phyloP scores from a whole-genome alignment of 2,329 filamentous ascomycete genomes.

The Helicocarpus griseus region DNA sequence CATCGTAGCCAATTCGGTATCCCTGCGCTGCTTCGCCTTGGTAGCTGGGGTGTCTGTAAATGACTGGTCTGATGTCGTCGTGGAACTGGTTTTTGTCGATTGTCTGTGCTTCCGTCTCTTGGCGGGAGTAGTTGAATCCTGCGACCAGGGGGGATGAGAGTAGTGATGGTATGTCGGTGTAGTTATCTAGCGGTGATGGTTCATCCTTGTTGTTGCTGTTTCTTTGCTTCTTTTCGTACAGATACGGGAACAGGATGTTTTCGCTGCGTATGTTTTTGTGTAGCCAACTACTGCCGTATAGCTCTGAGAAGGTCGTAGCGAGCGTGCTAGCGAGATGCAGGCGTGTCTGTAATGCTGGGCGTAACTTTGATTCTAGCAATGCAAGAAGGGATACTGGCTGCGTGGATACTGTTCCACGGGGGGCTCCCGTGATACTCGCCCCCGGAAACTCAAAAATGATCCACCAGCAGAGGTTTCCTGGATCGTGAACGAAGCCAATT shows the following conservation, averaged over 20 bases:
- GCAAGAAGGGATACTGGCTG: not conserved
- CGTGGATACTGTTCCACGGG: not conserved
- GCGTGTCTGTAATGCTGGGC: not conserved
- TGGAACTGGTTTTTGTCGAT: slow-evolving; percentile 2
- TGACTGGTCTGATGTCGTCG: not conserved
- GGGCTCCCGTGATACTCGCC: not conserved
- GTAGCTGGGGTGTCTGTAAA: slow-evolving; percentile 1
- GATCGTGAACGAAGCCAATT: slow-evolving; percentile 1
- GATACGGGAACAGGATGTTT: not conserved
- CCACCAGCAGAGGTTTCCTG: slow-evolving; percentile 2
- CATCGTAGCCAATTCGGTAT: slow-evolving; percentile 1
- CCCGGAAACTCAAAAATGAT: slow-evolving; percentile 1
- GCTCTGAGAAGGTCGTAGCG: not conserved
- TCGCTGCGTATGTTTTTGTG: slow-evolving; percentile 2
- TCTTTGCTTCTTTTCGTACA: not conserved
- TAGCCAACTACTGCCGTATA: slow-evolving; percentile 1
- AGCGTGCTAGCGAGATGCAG: not conserved
- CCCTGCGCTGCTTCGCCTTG: slow-evolving; percentile 2
- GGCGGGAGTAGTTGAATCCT: slow-evolving; percentile 2
- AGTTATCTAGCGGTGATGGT: not conserved
- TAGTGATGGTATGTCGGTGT: not conserved
- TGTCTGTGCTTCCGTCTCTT: slow-evolving; percentile 2
- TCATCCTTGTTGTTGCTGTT: not conserved
- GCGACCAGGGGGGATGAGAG: not conserved
- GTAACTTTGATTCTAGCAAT: not conserved